Conservation (phyloP, 257 asterid species). For the Coffea canephora region DNA sequence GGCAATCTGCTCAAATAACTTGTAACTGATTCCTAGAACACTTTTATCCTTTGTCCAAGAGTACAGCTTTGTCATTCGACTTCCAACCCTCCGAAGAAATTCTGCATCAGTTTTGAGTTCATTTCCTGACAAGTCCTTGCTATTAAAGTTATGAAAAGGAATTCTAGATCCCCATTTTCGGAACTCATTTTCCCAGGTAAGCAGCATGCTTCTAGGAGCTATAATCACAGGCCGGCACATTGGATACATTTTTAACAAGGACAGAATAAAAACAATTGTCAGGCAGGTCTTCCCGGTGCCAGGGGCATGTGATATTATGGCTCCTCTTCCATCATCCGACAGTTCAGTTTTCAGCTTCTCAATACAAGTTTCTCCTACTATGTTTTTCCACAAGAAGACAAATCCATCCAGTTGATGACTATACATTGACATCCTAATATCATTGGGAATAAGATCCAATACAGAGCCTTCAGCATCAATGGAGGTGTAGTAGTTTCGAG, state of each 20-base stretch:
- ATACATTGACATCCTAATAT: slow-evolving; percentile 34
- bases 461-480: not conserved
- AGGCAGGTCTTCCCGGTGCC: slow-evolving; percentile 83
- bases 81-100: slow-evolving; percentile 17
- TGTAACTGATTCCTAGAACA: slow-evolving; percentile 53
- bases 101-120: slow-evolving; percentile 29
- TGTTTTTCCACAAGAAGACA: slow-evolving; percentile 57
- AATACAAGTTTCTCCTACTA: slow-evolving; percentile 54
- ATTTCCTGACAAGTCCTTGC: slow-evolving; percentile 25
- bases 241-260: slow-evolving; percentile 57
- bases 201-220: slow-evolving; percentile 73
- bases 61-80: slow-evolving; percentile 43
- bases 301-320: slow-evolving; percentile 89
- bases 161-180: slow-evolving; percentile 47
- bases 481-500: slow-evolving; percentile 1
- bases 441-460: slow-evolving; percentile 46
- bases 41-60: slow-evolving; percentile 56
- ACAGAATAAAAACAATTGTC: slow-evolving; percentile 56
- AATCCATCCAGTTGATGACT: slow-evolving; percentile 70
- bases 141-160: slow-evolving; percentile 62
- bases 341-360: slow-evolving; percentile 36
- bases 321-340: slow-evolving; percentile 48
- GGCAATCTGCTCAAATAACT: slow-evolving; percentile 48
- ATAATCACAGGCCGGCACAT: slow-evolving; percentile 59
- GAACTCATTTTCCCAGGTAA: slow-evolving; percentile 69